Conservation (phyloP, 1,139 yeast genomes). For the Saccharomyces hybrid region DNA sequence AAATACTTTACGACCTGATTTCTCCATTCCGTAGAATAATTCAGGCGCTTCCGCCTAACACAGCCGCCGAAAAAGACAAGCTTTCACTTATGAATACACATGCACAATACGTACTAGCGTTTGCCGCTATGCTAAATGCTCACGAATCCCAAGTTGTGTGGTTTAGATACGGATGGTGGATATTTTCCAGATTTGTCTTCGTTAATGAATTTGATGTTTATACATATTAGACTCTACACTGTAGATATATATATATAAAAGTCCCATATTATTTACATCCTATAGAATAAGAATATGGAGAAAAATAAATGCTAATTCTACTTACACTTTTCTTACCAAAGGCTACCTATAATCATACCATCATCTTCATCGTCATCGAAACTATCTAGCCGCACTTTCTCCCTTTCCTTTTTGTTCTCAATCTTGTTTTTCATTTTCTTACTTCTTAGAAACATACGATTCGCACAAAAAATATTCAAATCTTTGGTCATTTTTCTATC, state of each 20-base stretch:
- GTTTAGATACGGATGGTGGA: conserved; percentile 89
- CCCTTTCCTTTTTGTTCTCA: conserved; percentile 9
- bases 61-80: neutral
- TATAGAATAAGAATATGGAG: conserved; percentile 2
- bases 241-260: neutral
- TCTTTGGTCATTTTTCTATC: neutral
- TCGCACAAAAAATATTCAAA: neutral
- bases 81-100: conserved; percentile 28
- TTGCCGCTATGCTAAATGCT: conserved; percentile 74
- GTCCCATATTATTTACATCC: neutral
- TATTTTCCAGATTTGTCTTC: conserved; percentile 54
- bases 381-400: conserved; percentile 16
- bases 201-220: conserved; percentile 50
- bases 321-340: conserved; percentile 17
- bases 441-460: neutral
- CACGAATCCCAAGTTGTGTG: conserved; percentile 91
- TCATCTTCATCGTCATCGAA: conserved; percentile 36
- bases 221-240: conserved; percentile 2
- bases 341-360: conserved; percentile 31
- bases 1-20: conserved; percentile 2
- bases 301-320: conserved; percentile 1
- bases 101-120: conserved; percentile 50
- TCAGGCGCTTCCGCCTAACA: conserved; percentile 1
- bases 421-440: conserved; percentile 9
- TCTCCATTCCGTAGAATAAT: conserved; percentile 2